A percentile compares a stretch with the other conserved stretches of the same genome.
Conservation (phyloP, 106 monocot species). For the Posidonia australis region DNA sequence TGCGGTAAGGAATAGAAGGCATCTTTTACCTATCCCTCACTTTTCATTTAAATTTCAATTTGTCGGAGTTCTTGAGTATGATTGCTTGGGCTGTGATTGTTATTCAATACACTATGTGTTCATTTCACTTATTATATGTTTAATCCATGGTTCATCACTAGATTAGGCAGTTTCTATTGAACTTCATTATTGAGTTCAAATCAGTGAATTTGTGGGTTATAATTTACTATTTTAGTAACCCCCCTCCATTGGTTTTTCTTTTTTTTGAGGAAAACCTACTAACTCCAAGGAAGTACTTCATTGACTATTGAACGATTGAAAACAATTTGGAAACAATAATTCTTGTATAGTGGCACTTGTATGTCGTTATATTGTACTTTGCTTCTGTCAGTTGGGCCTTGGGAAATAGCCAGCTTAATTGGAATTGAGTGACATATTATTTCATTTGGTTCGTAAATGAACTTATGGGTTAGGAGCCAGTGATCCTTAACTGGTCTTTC, state of each 20-base stretch:
- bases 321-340: neutral
- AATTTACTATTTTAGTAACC: neutral
- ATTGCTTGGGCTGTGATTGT: neutral
- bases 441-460: too few species aligned
- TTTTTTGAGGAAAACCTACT: neutral
- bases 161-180: neutral
- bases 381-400: too few species aligned
- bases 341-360: neutral
- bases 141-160: neutral
- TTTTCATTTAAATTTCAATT: neutral
- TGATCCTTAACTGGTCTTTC: too few species aligned
- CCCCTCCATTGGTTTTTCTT: neutral
- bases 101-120: neutral
- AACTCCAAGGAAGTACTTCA: neutral
- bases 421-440: too few species aligned
- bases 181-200: neutral
- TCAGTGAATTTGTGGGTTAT: neutral
- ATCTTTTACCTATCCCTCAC: neutral
- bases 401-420: too few species aligned
- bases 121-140: neutral
- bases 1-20: conserved; percentile 12
- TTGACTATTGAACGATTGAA: neutral
- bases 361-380: too few species aligned
- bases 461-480: too few species aligned
- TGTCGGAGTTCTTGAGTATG: neutral